Percentiles rank a stretch among this genome's conserved stretches.
Evolutionary conservation across 345 rosid genomes (phyloP).

Genomic region (Arabidopsis thaliana): DNA sequence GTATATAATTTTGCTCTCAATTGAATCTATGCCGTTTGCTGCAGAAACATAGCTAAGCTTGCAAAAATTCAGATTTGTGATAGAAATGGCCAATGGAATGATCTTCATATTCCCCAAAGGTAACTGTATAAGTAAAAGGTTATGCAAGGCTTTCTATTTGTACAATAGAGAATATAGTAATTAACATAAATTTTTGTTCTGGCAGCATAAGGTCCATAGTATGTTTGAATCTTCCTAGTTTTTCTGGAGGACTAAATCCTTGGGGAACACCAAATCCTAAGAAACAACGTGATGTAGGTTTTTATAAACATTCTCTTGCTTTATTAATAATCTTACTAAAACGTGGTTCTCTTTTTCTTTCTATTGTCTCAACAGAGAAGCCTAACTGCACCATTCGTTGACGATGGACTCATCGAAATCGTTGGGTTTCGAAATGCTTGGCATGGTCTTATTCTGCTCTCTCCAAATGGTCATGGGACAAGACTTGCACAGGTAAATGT

Average conservation of each 20-base stretch:
- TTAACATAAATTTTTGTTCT: not conserved
- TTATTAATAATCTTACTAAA: too few species aligned
- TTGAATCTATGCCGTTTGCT: not conserved
- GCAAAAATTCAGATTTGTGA: constrained; percentile 73
- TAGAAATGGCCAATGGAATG: constrained; percentile 63
- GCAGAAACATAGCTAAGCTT: constrained; percentile 83
- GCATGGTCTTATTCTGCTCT: constrained; percentile 84
- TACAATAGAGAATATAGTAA: not conserved
- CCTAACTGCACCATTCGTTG: constrained; percentile 83
- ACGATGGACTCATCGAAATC: constrained; percentile 78
- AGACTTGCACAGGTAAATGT: constrained; percentile 83
- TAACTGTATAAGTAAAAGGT: constrained; percentile 7
- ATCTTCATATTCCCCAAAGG: constrained; percentile 64
- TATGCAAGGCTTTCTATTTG: not conserved
- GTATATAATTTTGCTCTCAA: not conserved
- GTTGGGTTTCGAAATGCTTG: constrained; percentile 98
- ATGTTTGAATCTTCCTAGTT: constrained; percentile 92
- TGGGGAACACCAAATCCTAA: constrained; percentile 81
- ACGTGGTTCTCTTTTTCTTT: too few species aligned
- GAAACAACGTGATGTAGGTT: constrained; percentile 57
- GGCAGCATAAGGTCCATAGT: constrained; percentile 85
- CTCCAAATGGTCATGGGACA: constrained; percentile 92
- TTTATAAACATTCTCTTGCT: not conserved
- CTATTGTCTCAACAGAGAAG: constrained; percentile 56
- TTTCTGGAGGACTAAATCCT: constrained; percentile 91